Conservation (phyloP, 371 early-diverging fungal genomes). For the Mucor piriformis region DNA sequence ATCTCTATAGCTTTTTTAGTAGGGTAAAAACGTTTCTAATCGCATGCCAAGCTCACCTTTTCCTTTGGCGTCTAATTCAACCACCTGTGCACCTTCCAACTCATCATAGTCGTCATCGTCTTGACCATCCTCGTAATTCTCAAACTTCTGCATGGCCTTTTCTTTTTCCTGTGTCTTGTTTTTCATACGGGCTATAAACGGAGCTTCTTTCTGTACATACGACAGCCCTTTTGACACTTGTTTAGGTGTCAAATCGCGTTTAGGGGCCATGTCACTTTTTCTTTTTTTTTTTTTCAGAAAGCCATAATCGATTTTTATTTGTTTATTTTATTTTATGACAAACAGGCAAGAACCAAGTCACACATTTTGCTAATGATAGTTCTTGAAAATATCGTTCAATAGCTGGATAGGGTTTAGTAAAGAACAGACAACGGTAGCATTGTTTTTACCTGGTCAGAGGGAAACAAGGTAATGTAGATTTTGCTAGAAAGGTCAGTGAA, state of each 20-base stretch:
- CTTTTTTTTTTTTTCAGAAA: background rate
- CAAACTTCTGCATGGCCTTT: constrained; percentile 30
- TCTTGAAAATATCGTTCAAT: too few species aligned
- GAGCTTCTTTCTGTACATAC: constrained; percentile 54
- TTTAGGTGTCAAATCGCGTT: constrained; percentile 44
- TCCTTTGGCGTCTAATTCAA: constrained; percentile 45
- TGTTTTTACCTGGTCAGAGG: constrained; percentile 15
- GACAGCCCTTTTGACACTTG: constrained; percentile 45
- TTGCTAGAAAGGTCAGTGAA: background rate
- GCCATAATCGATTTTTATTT: too few species aligned
- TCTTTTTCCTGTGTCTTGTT: constrained; percentile 25
- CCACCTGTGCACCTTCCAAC: constrained; percentile 53
- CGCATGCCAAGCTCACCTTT: too few species aligned
- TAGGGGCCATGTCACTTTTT: constrained; percentile 20
- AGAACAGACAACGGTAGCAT: too few species aligned
- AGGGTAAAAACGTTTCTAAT: too few species aligned
- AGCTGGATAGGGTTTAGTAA: too few species aligned
- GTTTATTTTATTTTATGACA: too few species aligned
- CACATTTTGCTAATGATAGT: too few species aligned
- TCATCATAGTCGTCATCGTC: constrained; percentile 55
- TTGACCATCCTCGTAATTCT: constrained; percentile 46
- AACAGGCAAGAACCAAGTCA: too few species aligned
- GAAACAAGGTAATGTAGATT: constrained; percentile 12
- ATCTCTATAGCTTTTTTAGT: constrained; percentile 18
- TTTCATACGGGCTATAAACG: constrained; percentile 46